phyloP scores from a whole-genome alignment of 2,329 filamentous ascomycete species.

The Pseudopithomyces maydicus region DNA sequence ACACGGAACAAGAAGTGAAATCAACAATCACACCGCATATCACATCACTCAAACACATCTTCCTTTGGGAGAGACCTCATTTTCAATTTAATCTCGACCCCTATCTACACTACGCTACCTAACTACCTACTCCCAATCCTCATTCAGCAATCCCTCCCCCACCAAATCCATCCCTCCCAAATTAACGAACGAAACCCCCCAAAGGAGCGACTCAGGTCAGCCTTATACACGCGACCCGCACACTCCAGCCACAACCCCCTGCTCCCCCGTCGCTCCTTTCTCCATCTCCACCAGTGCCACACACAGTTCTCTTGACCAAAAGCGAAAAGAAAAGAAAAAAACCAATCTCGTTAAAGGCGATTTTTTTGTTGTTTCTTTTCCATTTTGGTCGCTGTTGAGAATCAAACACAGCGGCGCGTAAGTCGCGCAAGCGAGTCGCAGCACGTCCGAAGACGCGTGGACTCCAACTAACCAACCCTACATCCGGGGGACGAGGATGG shows the following conservation, averaged over 20 bases:
- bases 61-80: too few relatives aligned
- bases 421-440: slow-evolving; percentile 33
- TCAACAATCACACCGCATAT: too few relatives aligned
- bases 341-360: too few relatives aligned
- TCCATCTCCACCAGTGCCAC: slow-evolving; percentile 24
- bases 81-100: too few relatives aligned
- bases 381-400: too few relatives aligned
- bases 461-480: slow-evolving; percentile 36
- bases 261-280: slow-evolving; percentile 11
- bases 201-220: slow-evolving; percentile 18
- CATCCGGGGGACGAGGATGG: slow-evolving; percentile 47
- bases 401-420: slow-evolving; percentile 40
- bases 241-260: slow-evolving; percentile 13
- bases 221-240: background rate
- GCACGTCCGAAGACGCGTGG: too few relatives aligned
- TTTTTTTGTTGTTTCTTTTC: too few relatives aligned
- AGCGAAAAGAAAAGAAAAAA: too few relatives aligned
- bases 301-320: slow-evolving; percentile 38
- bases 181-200: slow-evolving; percentile 11
- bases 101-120: too few relatives aligned
- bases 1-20: too few relatives aligned
- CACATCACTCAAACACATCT: too few relatives aligned
- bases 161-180: slow-evolving; percentile 12
- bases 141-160: slow-evolving; percentile 15
- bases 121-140: too few relatives aligned